Evolutionary conservation across 2,329 filamentous ascomycete species (phyloP).

Genomic region (Ophiocordyceps robertsii): DNA sequence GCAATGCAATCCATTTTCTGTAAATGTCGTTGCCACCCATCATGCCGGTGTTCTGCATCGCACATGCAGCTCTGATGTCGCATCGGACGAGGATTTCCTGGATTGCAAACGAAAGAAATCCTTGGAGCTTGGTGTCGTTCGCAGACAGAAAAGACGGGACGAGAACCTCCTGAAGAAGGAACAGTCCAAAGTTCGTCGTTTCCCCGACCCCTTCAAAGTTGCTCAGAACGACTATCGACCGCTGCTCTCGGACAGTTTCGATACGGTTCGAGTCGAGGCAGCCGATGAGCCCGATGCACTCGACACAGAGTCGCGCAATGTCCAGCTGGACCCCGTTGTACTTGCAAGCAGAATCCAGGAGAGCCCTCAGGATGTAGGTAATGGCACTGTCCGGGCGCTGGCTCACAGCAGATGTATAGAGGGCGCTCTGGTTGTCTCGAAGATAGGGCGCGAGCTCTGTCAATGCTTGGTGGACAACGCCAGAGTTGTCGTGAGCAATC

Average conservation of each 20-base stretch:
- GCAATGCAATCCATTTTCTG: slow-evolving; percentile 64
- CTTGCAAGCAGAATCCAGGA: slow-evolving; percentile 76
- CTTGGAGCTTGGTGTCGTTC: slow-evolving; percentile 76
- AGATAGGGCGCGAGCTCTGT: slow-evolving; percentile 66
- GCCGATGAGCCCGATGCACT: slow-evolving; percentile 77
- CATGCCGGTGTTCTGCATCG: slow-evolving; percentile 22
- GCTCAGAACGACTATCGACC: slow-evolving; percentile 71
- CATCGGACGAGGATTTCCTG: slow-evolving; percentile 76
- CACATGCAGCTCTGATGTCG: slow-evolving; percentile 49
- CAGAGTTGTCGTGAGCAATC: slow-evolving; percentile 69
- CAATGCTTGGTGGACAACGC: slow-evolving; percentile 73
- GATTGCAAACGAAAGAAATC: slow-evolving; percentile 87
- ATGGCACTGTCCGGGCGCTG: slow-evolving; percentile 74
- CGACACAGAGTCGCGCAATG: slow-evolving; percentile 61
- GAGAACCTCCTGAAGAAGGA: slow-evolving; percentile 73
- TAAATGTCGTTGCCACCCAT: slow-evolving; percentile 46
- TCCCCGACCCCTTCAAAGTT: slow-evolving; percentile 75
- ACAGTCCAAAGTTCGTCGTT: slow-evolving; percentile 72
- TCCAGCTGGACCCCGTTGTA: slow-evolving; percentile 56
- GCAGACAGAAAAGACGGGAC: slow-evolving; percentile 86
- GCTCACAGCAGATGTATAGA: slow-evolving; percentile 68
- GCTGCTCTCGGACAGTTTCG: slow-evolving; percentile 64
- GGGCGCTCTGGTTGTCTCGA: slow-evolving; percentile 55
- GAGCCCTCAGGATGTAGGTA: slow-evolving; percentile 54
- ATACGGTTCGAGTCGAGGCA: slow-evolving; percentile 85